These are phyloP conservation scores for Fusarium neocosmosporiellum DNA, from an alignment of 2,329 filamentous ascomycete species.

Conservation along the genomic window DNA sequence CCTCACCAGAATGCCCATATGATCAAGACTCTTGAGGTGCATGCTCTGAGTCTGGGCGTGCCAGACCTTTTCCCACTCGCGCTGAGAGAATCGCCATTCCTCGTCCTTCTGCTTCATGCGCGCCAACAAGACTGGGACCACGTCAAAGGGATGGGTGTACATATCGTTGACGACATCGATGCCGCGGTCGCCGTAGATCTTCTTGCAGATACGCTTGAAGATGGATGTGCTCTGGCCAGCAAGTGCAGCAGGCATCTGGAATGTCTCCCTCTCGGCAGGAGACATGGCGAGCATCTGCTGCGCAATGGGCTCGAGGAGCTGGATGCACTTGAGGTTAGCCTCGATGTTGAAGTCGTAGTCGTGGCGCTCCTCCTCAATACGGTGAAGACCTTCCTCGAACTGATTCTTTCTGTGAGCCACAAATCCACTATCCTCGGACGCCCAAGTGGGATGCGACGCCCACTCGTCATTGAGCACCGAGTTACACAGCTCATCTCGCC, in stretches of 20 bases:
- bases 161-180: slow-evolving; percentile 88
- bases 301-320: slow-evolving; percentile 92
- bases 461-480: slow-evolving; percentile 96
- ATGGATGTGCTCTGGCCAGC: slow-evolving; percentile 96
- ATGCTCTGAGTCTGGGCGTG: slow-evolving; percentile 93
- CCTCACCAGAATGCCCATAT: slow-evolving; percentile 93
- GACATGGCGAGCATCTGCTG: slow-evolving; percentile 88
- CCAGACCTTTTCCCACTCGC: slow-evolving; percentile 99
- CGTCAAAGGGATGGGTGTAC: slow-evolving; percentile 84
- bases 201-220: slow-evolving; percentile 97
- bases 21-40: slow-evolving; percentile 95
- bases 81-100: slow-evolving; percentile 96
- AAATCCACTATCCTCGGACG: slow-evolving; percentile 96
- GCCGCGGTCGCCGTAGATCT: slow-evolving; percentile 93
- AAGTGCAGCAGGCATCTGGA: slow-evolving; percentile 83
- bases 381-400: slow-evolving; percentile 92
- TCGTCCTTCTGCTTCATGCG: slow-evolving; percentile 96
- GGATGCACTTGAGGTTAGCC: slow-evolving; percentile 92
- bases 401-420: slow-evolving; percentile 97
- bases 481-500: slow-evolving; percentile 93
- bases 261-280: slow-evolving; percentile 76
- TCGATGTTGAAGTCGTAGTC: slow-evolving; percentile 99
- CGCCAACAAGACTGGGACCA: slow-evolving; percentile 88
- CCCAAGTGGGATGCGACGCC: slow-evolving; percentile 99
- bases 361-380: slow-evolving; percentile 97